Percentiles rank a stretch among this genome's conserved stretches.
Conservation (phyloP, 2,329 filamentous ascomycete genomes). For the Thermothelomyces thermophilus region DNA sequence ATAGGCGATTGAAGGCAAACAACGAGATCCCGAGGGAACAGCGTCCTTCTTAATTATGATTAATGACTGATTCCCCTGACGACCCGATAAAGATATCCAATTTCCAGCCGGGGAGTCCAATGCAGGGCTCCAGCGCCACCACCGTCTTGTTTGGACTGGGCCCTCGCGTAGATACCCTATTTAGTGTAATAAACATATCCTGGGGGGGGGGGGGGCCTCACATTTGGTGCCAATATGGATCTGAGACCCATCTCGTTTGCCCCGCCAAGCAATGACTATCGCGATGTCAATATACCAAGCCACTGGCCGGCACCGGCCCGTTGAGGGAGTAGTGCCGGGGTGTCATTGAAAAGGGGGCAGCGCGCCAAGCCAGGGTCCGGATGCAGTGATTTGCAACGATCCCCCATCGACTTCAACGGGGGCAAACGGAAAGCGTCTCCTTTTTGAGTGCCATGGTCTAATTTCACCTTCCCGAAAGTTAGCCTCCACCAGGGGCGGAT, state of each 20-base stretch:
- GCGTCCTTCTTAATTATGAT: no score
- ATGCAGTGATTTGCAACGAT: background rate
- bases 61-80: background rate
- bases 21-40: background rate
- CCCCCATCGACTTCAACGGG: no score
- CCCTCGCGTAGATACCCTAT: background rate
- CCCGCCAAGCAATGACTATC: conserved; percentile 15
- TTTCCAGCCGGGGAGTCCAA: conserved; percentile 8
- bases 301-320: conserved; percentile 12
- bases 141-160: background rate
- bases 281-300: conserved; percentile 17
- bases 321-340: background rate
- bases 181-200: no score
- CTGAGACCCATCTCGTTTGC: conserved; percentile 14
- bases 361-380: background rate
- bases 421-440: no score
- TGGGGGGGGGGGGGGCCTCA: no score
- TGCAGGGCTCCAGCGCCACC: conserved; percentile 1
- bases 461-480: no score
- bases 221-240: background rate
- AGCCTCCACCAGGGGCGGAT: no score
- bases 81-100: background rate
- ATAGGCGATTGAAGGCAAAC: background rate
- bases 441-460: no score
- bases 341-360: background rate